Conservation (phyloP, 108 stramenopile genomes). For the Hondaea fermentalgiana region DNA sequence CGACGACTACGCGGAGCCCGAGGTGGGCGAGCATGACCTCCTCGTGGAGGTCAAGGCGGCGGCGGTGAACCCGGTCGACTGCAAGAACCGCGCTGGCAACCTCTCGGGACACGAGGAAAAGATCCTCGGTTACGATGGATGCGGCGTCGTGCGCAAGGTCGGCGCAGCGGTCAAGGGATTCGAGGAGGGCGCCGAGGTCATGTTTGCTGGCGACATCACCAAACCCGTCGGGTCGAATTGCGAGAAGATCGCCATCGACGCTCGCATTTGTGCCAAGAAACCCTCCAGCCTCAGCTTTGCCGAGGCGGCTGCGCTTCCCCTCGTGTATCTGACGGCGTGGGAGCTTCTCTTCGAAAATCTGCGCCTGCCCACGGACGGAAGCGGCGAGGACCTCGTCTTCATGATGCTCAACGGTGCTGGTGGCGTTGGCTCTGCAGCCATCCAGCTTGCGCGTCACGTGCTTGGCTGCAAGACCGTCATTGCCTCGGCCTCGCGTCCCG, state of each 20-base stretch:
- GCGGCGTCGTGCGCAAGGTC: neutral
- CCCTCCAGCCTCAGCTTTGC: neutral
- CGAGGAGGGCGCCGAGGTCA: neutral
- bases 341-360: neutral
- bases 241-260: neutral
- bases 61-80: neutral
- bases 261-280: neutral
- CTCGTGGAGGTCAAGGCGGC: constrained; percentile 14
- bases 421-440: constrained; percentile 1
- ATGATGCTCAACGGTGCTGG: constrained; percentile 3
- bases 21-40: neutral
- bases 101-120: neutral
- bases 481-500: constrained; percentile 15
- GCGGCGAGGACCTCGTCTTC: neutral
- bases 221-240: neutral
- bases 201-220: neutral
- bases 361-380: neutral
- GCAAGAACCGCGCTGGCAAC: neutral
- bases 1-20: neutral
- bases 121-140: neutral
- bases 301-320: neutral
- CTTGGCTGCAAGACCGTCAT: neutral
- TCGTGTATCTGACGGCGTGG: neutral
- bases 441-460: neutral
- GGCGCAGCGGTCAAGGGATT: neutral